Evolutionary conservation across 1,284 basidiomycete species (phyloP).

Genomic region (Heliocybe sulcata): DNA sequence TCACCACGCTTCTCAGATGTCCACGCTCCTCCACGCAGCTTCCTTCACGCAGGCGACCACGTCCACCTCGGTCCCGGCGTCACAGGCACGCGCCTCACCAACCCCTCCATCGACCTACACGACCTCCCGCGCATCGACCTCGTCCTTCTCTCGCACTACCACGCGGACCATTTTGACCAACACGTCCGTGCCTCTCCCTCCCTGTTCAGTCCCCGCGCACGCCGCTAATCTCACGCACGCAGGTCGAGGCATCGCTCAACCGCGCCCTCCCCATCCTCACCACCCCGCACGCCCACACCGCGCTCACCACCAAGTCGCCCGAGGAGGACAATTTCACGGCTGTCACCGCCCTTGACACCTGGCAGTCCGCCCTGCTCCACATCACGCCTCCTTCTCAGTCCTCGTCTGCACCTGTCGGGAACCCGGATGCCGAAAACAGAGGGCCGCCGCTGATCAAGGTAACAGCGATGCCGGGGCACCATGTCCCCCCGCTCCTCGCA

Average conservation of each 20-base stretch:
- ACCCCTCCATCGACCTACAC: conserved; percentile 16
- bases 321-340: conserved; percentile 12
- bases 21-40: not conserved
- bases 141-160: conserved; percentile 17
- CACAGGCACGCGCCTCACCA: conserved; percentile 16
- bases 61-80: conserved; percentile 18
- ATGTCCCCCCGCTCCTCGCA: conserved; percentile 13
- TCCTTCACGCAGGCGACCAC: conserved; percentile 9
- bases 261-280: conserved; percentile 20
- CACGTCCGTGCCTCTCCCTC: conserved; percentile 5
- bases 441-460: conserved; percentile 7
- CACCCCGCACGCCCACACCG: conserved; percentile 15
- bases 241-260: conserved; percentile 17
- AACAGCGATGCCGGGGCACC: conserved; percentile 20
- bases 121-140: conserved; percentile 14
- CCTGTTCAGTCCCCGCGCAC: not conserved
- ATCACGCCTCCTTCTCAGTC: conserved; percentile 2
- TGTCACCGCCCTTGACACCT: conserved; percentile 17
- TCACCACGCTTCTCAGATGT: not conserved
- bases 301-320: conserved; percentile 7
- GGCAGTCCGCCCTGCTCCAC: conserved; percentile 14
- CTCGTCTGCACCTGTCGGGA: no score
- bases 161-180: conserved; percentile 21
- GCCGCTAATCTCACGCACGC: not conserved
- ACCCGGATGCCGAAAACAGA: no score